Conservation (phyloP, 1,139 yeast species). For the Debaryomyces nepalensis region DNA sequence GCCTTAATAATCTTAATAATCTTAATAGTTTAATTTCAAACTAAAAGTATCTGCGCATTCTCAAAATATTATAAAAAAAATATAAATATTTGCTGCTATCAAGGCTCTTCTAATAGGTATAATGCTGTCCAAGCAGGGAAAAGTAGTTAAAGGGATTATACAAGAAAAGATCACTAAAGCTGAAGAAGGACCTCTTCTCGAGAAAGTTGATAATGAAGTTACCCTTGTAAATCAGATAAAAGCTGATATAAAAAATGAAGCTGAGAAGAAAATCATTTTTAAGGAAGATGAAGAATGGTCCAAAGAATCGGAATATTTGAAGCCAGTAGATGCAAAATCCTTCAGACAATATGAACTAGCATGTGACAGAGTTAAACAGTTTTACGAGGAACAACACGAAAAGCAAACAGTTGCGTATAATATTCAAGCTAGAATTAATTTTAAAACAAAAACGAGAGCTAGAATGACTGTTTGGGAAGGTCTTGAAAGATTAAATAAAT, state of each 20-base stretch:
- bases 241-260: slow-evolving; percentile 19
- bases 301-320: slow-evolving; percentile 32
- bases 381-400: slow-evolving; percentile 70
- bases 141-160: slow-evolving; percentile 1
- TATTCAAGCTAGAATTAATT: slow-evolving; percentile 70
- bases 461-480: slow-evolving; percentile 78
- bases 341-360: slow-evolving; percentile 74
- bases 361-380: slow-evolving; percentile 67
- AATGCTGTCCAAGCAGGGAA: slow-evolving; percentile 1
- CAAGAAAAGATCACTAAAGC: not conserved
- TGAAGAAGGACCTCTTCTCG: slow-evolving; percentile 30
- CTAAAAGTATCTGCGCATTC: too few relatives aligned
- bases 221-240: slow-evolving; percentile 36
- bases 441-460: slow-evolving; percentile 68
- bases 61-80: slow-evolving; percentile 1
- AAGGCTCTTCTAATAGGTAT: not conserved
- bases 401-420: slow-evolving; percentile 76
- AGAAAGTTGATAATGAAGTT: slow-evolving; percentile 44
- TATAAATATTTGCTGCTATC: too few relatives aligned
- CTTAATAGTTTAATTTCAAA: not conserved
- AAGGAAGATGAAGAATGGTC: slow-evolving; percentile 15
- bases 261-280: slow-evolving; percentile 12
- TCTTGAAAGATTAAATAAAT: slow-evolving; percentile 59
- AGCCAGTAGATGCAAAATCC: slow-evolving; percentile 43
- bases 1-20: not conserved